A percentile compares a stretch with the other conserved stretches of the same genome.
Conservation (phyloP, 108 stramenopile genomes). For the Pseudonitzschia pungens region DNA sequence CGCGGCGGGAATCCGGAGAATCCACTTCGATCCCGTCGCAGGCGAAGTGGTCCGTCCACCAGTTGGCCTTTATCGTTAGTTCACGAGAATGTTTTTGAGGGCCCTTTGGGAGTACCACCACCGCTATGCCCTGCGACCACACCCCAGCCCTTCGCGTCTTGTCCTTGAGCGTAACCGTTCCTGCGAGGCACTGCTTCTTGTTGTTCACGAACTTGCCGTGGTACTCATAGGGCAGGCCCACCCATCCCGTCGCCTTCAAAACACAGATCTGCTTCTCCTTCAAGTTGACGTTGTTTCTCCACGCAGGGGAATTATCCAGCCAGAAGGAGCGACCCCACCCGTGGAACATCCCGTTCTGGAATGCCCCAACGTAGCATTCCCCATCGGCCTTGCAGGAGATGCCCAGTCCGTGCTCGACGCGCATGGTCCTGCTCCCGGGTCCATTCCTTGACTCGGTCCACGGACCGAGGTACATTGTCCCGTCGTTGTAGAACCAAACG, state of each 20-base stretch:
- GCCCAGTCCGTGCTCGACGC: background rate
- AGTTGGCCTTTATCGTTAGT: too few species aligned
- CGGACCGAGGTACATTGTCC: slow-evolving; percentile 1
- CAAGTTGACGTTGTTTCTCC: background rate
- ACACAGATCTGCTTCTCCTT: background rate
- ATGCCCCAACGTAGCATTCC: background rate
- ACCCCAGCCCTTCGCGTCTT: background rate
- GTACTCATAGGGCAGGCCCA: background rate
- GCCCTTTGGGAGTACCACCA: too few species aligned
- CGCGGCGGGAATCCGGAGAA: background rate
- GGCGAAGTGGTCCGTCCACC: background rate
- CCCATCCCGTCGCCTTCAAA: background rate
- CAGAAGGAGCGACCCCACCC: slow-evolving; percentile 11
- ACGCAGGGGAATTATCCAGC: background rate
- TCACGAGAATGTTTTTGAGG: too few species aligned
- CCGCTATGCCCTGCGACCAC: background rate
- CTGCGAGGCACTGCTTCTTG: background rate
- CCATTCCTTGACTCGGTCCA: background rate
- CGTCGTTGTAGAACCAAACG: background rate
- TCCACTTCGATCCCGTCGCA: too few species aligned
- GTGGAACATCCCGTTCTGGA: background rate
- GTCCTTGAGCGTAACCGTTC: background rate
- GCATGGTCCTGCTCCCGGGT: background rate
- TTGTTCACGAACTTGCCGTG: background rate
- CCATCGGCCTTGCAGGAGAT: background rate